phyloP scores from a whole-genome alignment of 106 monocot species.

The Dendrobium catenatum region DNA sequence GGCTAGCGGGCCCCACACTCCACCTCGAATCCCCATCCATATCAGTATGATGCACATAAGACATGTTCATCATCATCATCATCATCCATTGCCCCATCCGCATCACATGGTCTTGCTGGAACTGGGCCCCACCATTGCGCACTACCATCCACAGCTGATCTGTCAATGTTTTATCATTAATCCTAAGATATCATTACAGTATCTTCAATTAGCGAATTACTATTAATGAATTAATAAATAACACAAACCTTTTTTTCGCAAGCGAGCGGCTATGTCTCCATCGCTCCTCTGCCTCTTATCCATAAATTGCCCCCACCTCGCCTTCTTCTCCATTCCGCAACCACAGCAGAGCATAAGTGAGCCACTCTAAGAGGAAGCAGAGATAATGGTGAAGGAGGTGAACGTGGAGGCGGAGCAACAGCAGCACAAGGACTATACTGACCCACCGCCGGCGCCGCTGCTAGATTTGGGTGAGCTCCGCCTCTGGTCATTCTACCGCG shows the following conservation, averaged over 20 bases:
- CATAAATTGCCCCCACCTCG: not conserved
- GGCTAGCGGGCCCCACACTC: not conserved
- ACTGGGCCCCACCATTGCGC: not conserved
- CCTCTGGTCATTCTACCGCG: conserved; percentile 22
- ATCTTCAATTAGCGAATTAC: not conserved
- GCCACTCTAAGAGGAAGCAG: not conserved
- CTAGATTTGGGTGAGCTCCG: conserved; percentile 18
- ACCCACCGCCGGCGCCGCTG: conserved; percentile 18
- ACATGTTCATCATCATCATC: not conserved
- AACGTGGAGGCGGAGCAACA: conserved; percentile 10
- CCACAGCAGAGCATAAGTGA: not conserved
- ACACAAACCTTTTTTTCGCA: not conserved
- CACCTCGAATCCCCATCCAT: not conserved
- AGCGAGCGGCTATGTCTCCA: not conserved
- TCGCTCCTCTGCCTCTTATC: not conserved
- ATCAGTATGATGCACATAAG: not conserved
- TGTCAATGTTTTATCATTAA: not conserved
- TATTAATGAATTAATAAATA: not conserved
- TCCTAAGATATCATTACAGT: not conserved
- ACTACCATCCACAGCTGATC: not conserved
- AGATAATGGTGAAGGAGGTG: conserved; percentile 15
- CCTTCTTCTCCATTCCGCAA: not conserved
- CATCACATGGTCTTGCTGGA: conserved; percentile 10
- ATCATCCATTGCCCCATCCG: not conserved
- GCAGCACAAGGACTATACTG: conserved; percentile 13